phyloP scores from a whole-genome alignment of 345 rosid genomes.

The Adansonia digitata region DNA sequence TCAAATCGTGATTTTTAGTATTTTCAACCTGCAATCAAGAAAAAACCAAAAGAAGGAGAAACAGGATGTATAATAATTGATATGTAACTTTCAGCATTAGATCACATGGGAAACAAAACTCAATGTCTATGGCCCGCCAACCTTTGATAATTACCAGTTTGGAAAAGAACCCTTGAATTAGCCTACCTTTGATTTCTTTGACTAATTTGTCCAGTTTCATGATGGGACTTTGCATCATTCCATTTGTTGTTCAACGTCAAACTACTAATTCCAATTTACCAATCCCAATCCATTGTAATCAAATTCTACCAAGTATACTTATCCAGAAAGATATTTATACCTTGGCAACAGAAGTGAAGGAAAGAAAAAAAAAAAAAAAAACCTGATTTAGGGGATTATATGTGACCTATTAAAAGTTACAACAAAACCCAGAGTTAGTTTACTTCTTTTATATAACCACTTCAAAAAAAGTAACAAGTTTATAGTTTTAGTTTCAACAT shows the following conservation, averaged over 20 bases:
- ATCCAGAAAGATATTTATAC: not conserved
- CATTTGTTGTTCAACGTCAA: not conserved
- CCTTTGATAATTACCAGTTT: constrained; percentile 16
- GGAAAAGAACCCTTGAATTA: constrained; percentile 2
- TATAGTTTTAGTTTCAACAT: too few relatives aligned
- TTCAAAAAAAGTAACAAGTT: too few relatives aligned
- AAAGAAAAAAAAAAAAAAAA: too few relatives aligned
- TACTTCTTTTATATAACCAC: too few relatives aligned
- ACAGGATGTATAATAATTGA: too few relatives aligned
- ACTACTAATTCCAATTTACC: not conserved
- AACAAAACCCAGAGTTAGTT: too few relatives aligned
- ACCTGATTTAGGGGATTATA: not conserved
- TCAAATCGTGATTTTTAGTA: constrained; percentile 25
- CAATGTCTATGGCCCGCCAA: constrained; percentile 43
- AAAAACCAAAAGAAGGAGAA: constrained; percentile 7
- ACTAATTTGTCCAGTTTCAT: constrained; percentile 10
- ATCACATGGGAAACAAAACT: constrained; percentile 28
- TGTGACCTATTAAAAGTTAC: not conserved
- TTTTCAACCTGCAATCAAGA: constrained; percentile 14
- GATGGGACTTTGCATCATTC: not conserved
- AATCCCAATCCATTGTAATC: not conserved
- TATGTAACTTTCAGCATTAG: constrained; percentile 7
- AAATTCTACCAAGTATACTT: not conserved
- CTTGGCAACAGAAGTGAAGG: not conserved
- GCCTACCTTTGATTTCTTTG: constrained; percentile 4